Evolutionary conservation across 2,329 filamentous ascomycete genomes (phyloP), one percentile per base, ranked within the genome.

Genomic region (Talaromyces amestolkiae): DNA sequence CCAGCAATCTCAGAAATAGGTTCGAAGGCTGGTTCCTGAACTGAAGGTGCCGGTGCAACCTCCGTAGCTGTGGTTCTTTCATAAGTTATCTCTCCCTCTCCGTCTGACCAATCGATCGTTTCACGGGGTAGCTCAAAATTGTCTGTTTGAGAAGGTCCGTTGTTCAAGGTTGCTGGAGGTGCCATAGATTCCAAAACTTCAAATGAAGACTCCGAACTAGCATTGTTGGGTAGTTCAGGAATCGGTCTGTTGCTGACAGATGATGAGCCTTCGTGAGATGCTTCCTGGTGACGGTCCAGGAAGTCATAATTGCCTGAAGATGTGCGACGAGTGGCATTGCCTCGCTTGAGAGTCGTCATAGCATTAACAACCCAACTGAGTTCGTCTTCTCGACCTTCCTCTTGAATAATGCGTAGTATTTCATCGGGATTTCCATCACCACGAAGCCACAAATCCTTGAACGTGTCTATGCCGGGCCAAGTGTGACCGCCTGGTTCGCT

Each of bases 381-480:
- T 59, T 85, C 83, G 11, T 86, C 84, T 64, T 85, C 81, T 2
- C 86, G 81, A 4, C 84, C 82, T 69, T 90, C 87, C 43, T 86
- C 83, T 45, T 84, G 82, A 37, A 90, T 87, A 24, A 91, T 86
- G 47, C 82, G 79, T 3, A 89, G 69, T 31, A 91, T 86, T 66
- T 82, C 83, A 41, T 85, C 80, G 0, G 83, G 83, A 69, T 90
- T 83, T 4, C 87, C 87, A 51, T 83, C 82, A 1, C 87, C 87
- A 64, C 85, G 84, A 49, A 83, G 81, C 75, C 87, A 89, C 9
- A 80, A 43, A 86, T 87, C 64, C 80, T 82, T 69, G 84, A 78
- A 75, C 79, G 86, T 72, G 80, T 84, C 66, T 72, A 79, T 37
- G 75, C 79, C 47, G 74, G 73, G 68, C 65, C 71, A 68, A 67